Evolutionary conservation across 345 rosid species (phyloP).

Genomic region (Erodium maritimum): DNA sequence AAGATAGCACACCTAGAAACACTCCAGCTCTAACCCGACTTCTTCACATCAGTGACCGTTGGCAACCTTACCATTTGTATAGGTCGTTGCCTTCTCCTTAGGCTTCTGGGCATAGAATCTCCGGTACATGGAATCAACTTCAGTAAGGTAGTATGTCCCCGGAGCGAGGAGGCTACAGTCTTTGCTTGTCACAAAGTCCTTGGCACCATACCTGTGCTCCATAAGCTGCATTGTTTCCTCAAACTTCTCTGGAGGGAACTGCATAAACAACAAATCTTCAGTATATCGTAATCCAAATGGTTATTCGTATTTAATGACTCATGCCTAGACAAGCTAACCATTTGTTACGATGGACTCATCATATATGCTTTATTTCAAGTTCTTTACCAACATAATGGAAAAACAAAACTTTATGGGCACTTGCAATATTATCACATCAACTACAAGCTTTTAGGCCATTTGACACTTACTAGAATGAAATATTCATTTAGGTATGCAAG

Average conservation of each 20-base stretch:
- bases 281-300: not conserved
- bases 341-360: not conserved
- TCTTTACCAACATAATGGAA: no score
- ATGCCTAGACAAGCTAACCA: no score
- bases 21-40: not conserved
- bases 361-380: not conserved
- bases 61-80: slow-evolving; percentile 38
- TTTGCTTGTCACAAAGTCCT: slow-evolving; percentile 87
- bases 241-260: slow-evolving; percentile 78
- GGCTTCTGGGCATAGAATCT: slow-evolving; percentile 76
- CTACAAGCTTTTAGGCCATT: not conserved
- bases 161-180: slow-evolving; percentile 76
- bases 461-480: not conserved
- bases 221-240: slow-evolving; percentile 76
- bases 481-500: no score
- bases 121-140: slow-evolving; percentile 86
- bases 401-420: not conserved
- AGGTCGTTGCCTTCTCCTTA: slow-evolving; percentile 9
- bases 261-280: slow-evolving; percentile 8
- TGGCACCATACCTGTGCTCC: slow-evolving; percentile 98
- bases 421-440: not conserved
- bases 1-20: slow-evolving; percentile 3
- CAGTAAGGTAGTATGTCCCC: slow-evolving; percentile 83
- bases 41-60: slow-evolving; percentile 51
- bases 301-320: no score